Percentiles rank a stretch among this genome's conserved stretches.
These are phyloP conservation scores for Colletotrichum karsti DNA, from an alignment of 2,329 filamentous ascomycete genomes.

Conservation along the genomic window DNA sequence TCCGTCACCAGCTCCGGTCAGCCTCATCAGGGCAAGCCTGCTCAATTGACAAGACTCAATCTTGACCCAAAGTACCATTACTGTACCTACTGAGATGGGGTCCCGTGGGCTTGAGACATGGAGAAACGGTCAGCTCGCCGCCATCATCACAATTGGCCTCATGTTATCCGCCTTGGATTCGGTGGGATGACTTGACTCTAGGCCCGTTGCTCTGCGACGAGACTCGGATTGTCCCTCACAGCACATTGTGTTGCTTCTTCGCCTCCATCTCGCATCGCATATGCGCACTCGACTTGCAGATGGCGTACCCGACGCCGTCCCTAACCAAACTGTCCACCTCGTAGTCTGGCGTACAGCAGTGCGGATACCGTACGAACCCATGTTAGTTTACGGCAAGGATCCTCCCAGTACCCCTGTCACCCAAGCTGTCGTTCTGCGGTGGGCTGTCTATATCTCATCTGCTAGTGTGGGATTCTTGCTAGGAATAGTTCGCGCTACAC, in stretches of 20 bases:
- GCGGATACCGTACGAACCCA: constrained; percentile 4
- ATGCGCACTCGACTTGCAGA: neutral
- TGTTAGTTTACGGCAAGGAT: constrained; percentile 23
- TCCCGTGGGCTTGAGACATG: constrained; percentile 3
- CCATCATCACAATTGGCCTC: neutral
- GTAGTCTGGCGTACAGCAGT: constrained; percentile 3
- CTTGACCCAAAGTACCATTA: neutral
- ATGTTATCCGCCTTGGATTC: neutral
- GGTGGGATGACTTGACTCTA: neutral
- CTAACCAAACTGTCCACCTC: neutral
- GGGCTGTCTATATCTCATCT: constrained; percentile 14
- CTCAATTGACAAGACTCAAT: neutral
- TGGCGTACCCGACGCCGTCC: constrained; percentile 2
- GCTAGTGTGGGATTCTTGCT: constrained; percentile 24
- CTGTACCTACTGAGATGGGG: neutral
- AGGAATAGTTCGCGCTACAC: constrained; percentile 25
- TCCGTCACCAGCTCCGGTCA: neutral
- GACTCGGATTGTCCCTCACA: neutral
- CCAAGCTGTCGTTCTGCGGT: constrained; percentile 6
- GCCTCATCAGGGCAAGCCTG: neutral
- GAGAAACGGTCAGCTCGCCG: neutral
- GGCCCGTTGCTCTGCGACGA: neutral
- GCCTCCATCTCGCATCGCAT: neutral
- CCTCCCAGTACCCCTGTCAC: constrained; percentile 19
- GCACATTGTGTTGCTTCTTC: neutral